Evolutionary conservation across 495 filamentous ascomycete species (phyloP).

Genomic region (Talaromyces nanjingensis): DNA sequence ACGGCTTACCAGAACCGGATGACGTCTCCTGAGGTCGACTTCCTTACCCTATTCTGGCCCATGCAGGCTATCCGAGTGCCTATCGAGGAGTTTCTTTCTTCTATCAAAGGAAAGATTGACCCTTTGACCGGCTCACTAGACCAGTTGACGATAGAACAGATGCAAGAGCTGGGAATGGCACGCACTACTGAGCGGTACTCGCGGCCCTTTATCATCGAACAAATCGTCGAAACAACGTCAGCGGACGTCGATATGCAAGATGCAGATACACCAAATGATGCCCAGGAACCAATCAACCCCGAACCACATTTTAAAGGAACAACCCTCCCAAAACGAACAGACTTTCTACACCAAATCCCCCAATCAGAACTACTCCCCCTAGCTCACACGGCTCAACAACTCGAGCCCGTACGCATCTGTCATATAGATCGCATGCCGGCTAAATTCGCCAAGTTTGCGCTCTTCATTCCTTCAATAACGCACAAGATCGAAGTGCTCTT

Average conservation of each 20-base stretch:
- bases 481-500: slow-evolving; percentile 59
- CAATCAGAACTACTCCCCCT: slow-evolving; percentile 6
- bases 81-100: slow-evolving; percentile 3
- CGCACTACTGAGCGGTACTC: slow-evolving; percentile 3
- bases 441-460: slow-evolving; percentile 54
- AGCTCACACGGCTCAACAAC: slow-evolving; percentile 15
- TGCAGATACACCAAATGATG: slow-evolving; percentile 14
- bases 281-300: neutral
- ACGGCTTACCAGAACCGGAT: slow-evolving; percentile 26
- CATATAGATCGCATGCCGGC: slow-evolving; percentile 52
- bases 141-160: neutral
- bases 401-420: slow-evolving; percentile 21
- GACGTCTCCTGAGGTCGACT: slow-evolving; percentile 19
- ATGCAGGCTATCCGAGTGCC: neutral
- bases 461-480: slow-evolving; percentile 69
- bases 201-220: slow-evolving; percentile 7
- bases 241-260: neutral
- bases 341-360: slow-evolving; percentile 50
- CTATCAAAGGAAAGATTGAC: neutral
- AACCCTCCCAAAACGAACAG: slow-evolving; percentile 46
- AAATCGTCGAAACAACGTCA: neutral
- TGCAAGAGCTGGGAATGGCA: slow-evolving; percentile 3
- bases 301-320: slow-evolving; percentile 41
- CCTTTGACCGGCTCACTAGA: neutral
- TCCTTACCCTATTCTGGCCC: slow-evolving; percentile 26